Base-by-base conservation (phyloP, 164 flowering plant species). In the Malania oleifera region DNA sequence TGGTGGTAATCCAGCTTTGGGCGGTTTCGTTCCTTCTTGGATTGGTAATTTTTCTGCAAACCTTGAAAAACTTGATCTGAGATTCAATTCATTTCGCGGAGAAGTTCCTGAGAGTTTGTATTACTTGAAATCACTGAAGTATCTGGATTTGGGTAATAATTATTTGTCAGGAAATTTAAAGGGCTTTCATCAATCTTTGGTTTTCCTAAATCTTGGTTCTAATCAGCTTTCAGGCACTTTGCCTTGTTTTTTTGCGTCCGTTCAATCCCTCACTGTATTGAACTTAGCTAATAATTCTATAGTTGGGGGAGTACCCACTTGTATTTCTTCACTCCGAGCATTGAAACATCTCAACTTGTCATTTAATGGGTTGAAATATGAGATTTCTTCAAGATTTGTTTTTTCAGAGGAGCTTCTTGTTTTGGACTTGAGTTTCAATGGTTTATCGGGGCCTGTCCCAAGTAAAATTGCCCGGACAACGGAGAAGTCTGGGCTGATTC, bases 371-470 rank as follows among this genome's bases (percentile, higher is more conserved):
- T 64, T 92, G 38, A 61, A 49, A 17, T 82, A 84, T 55, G 75
- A 60, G 59, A 68, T 89, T 49, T 80, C 96, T 29, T 97, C 98
- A 0, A 77, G 81, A 50, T 69, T 92, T 43, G 62, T 82, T 43
- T 87, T 92, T 63, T 78, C 91, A 0, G 86, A 87, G 54, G 73
- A 74, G 67, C 84, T 90, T 26, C 67, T 75, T 25, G 73, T 75
- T 38, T 64, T 92, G 66, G 96, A 92, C 73, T 73, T 92, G 84
- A 87, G 96, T 69, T 77, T 50, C 73, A 92, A 92, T 62, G 67
- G 52, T 2, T 62, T 92, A n/a, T 77, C 87, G 0, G 98, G 98
- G 50, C 75, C 69, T 62, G 75, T 92, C 48, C 96, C 96, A 0
- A 45, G 61, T 20, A 72, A 55, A 52, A 79, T 92, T 29, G 80